Conservation (phyloP, 2,329 filamentous ascomycete genomes). For the Endoconidiophora polonica region DNA sequence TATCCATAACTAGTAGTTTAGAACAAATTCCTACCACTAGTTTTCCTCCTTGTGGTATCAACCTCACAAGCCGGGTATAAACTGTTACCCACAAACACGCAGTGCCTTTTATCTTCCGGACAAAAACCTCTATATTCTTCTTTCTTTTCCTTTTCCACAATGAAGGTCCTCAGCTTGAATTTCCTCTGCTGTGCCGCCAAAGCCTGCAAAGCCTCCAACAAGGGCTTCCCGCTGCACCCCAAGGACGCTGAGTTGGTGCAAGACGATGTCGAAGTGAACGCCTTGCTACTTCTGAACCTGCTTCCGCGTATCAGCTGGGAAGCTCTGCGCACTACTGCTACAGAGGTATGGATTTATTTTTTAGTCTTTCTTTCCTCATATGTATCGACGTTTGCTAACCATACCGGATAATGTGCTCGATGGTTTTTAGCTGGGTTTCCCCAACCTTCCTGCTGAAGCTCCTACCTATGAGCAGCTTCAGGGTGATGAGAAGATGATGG, state of each 20-base stretch:
- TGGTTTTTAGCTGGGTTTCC: conserved; percentile 55
- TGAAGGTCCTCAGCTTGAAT: conserved; percentile 94
- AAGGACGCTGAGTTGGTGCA: conserved; percentile 81
- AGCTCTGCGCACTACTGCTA: conserved; percentile 56
- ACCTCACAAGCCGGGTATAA: not conserved
- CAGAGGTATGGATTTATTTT: conserved; percentile 42
- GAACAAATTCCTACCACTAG: no score
- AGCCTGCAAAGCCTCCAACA: conserved; percentile 66
- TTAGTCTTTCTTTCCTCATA: not conserved
- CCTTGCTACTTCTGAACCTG: conserved; percentile 66
- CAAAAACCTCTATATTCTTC: not conserved
- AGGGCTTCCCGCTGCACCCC: conserved; percentile 81
- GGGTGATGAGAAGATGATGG: conserved; percentile 50
- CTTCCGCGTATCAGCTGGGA: conserved; percentile 80
- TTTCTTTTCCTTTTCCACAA: conserved; percentile 22
- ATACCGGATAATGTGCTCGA: not conserved
- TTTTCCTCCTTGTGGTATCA: not conserved
- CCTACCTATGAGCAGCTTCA: conserved; percentile 46
- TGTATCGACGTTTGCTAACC: not conserved
- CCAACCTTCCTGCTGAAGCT: conserved; percentile 47
- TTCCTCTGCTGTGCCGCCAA: conserved; percentile 95
- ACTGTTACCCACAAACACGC: not conserved
- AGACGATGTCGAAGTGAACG: conserved; percentile 65
- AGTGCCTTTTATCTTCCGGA: not conserved
- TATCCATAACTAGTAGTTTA: not conserved